Evolutionary conservation across 1,284 basidiomycete genomes (phyloP).

Genomic region (Tylopilus microsporus): DNA sequence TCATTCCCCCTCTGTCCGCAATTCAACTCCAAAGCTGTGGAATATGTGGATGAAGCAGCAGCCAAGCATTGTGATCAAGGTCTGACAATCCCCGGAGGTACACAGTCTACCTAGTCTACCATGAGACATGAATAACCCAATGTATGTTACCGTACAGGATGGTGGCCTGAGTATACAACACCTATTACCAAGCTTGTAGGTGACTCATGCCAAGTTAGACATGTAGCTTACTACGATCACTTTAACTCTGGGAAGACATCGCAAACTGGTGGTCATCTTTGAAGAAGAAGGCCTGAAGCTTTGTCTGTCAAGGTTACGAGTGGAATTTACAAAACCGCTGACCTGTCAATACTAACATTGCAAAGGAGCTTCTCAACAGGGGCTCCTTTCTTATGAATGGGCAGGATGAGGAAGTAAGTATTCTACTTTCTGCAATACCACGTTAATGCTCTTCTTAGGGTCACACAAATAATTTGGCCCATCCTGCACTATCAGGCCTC

Average conservation of each 20-base stretch:
- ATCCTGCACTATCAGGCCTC: too few relatives aligned
- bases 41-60: constrained; percentile 1
- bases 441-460: too few relatives aligned
- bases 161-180: background rate
- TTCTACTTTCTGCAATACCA: too few relatives aligned
- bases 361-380: background rate
- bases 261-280: background rate
- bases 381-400: too few relatives aligned
- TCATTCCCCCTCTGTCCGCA: background rate
- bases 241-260: too few relatives aligned
- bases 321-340: background rate
- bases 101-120: background rate
- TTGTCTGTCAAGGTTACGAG: background rate
- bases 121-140: background rate
- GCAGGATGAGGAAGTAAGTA: too few relatives aligned
- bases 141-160: background rate
- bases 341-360: background rate
- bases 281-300: background rate
- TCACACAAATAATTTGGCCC: too few relatives aligned
- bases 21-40: background rate
- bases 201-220: background rate
- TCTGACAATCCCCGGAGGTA: background rate
- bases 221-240: too few relatives aligned
- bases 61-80: background rate
- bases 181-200: background rate